phyloP scores from a whole-genome alignment of 2,329 filamentous ascomycete species.

The Pyricularia sp. region DNA sequence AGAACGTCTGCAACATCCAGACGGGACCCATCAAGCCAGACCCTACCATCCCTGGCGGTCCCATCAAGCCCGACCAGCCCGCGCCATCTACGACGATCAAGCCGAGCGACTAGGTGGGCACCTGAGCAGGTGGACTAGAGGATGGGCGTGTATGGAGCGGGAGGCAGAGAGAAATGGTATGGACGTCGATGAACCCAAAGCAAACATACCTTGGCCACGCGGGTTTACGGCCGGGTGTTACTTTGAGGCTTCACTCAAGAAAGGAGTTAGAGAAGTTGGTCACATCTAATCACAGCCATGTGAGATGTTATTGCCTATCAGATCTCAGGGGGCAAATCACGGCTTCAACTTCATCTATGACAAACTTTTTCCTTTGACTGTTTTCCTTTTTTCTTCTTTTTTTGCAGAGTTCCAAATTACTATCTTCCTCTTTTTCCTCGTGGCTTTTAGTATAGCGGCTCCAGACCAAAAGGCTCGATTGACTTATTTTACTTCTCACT shows the following conservation, averaged over 20 bases:
- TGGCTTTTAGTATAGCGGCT: conserved; percentile 7
- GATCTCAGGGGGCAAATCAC: not conserved
- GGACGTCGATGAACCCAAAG: not conserved
- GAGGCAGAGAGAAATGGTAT: not conserved
- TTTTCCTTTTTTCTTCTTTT: conserved; percentile 9
- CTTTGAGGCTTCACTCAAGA: not conserved
- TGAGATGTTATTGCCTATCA: not conserved
- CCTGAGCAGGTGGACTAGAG: not conserved
- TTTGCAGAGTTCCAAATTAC: not conserved
- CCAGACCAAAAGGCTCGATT: conserved; percentile 16
- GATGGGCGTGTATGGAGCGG: not conserved
- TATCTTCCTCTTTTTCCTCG: conserved; percentile 5
- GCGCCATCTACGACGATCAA: not conserved
- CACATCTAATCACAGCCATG: not conserved
- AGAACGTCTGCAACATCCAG: conserved; percentile 4
- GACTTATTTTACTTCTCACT: conserved; percentile 10
- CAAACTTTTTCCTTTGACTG: conserved; percentile 6
- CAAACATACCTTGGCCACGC: not conserved
- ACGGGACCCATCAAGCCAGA: conserved; percentile 16
- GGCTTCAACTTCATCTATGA: not conserved
- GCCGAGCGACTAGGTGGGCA: conserved; percentile 2
- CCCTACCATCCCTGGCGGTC: conserved; percentile 11
- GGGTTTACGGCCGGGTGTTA: not conserved
- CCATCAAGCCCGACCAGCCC: conserved; percentile 13
- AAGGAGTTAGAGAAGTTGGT: not conserved